A percentile compares a stretch with the other conserved stretches of the same genome.
Conservation (phyloP, 805 yeast species). For the Metschnikowia shivogae region DNA sequence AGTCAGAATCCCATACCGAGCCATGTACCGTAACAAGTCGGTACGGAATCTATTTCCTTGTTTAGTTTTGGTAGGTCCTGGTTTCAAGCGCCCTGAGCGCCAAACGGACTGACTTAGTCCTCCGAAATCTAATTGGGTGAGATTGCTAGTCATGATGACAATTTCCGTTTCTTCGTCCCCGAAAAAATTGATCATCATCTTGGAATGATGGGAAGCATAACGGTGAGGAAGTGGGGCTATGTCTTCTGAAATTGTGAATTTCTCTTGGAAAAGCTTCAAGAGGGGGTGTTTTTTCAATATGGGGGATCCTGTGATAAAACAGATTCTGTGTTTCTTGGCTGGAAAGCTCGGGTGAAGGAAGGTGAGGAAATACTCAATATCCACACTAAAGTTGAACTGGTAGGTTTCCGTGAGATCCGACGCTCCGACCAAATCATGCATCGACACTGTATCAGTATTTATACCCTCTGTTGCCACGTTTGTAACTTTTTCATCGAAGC, state of each 20-base stretch:
- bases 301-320: slow-evolving; percentile 29
- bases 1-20: slow-evolving; percentile 33
- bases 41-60: slow-evolving; percentile 34
- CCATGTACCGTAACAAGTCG: slow-evolving; percentile 44
- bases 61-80: slow-evolving; percentile 8
- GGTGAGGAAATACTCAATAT: slow-evolving; percentile 36
- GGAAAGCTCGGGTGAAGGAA: slow-evolving; percentile 26
- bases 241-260: slow-evolving; percentile 27
- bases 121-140: slow-evolving; percentile 50
- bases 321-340: slow-evolving; percentile 18
- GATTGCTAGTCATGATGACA: slow-evolving; percentile 56
- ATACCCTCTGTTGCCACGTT: slow-evolving; percentile 8
- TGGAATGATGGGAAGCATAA: slow-evolving; percentile 58
- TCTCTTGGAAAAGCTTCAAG: slow-evolving; percentile 6
- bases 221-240: slow-evolving; percentile 30
- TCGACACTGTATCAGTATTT: slow-evolving; percentile 26
- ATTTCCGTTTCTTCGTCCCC: slow-evolving; percentile 44
- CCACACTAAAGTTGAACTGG: slow-evolving; percentile 48
- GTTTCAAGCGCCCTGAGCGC: slow-evolving; percentile 47
- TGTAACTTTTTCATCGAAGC: slow-evolving; percentile 22
- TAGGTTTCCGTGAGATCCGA: slow-evolving; percentile 31
- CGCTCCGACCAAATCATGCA: slow-evolving; percentile 29
- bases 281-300: slow-evolving; percentile 9
- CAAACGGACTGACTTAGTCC: slow-evolving; percentile 65
- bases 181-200: slow-evolving; percentile 59